Base-by-base conservation (phyloP, 2,329 filamentous ascomycete genomes). In the Thermochaetoides dissita region DNA sequence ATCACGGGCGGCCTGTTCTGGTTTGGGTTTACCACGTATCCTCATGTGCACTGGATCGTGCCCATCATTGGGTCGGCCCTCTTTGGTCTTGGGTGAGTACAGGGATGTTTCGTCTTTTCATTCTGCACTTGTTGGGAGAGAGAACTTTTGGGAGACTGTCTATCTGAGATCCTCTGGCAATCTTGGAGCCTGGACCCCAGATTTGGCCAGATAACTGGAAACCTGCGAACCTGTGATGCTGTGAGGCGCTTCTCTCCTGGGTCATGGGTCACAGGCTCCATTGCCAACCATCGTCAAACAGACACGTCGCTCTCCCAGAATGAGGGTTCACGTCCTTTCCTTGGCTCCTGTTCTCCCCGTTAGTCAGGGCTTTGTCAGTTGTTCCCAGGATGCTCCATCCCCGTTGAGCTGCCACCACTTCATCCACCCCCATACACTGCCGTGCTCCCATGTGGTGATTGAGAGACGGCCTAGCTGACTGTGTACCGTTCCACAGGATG, bases 11-110 rank as follows among this genome's bases (percentile, higher is more conserved):
- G 85, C 6, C 63, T 96, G 10, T 94, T 95, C 60, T 82, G 84
- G 63, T 94, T 94, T 62, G 86, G 77, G 7, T 94, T 86, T 83
- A 87, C 84, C 5, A 81, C 82, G 10, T 88, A 79, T 58, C 60
- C 78, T 2, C 71, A 61, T 51, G 73, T 94, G 38, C 81, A 85
- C 61, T 89, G 79, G 79, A 81, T 84, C 47, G 70, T 79, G 37
- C 80, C 82, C 28, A 79, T 86, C 50, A 79, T 88, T 60, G 83
- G 79, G 12, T 81, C 77, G 29, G 69, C 60, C 35, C 65, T 88
- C 36, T 88, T 87, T 62, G 82, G 79, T 44, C 65, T 70, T 57
- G 83, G 74, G 76, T 82, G 66, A 67, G 77, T 69, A 28, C 17
- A 24, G 5, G 17, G 17, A 24, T 24, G 17, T 24, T 24, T 24